These are phyloP conservation scores for Sequoiadendron giganteum DNA, from an alignment of 75 land plant species.

Conservation along the genomic window DNA sequence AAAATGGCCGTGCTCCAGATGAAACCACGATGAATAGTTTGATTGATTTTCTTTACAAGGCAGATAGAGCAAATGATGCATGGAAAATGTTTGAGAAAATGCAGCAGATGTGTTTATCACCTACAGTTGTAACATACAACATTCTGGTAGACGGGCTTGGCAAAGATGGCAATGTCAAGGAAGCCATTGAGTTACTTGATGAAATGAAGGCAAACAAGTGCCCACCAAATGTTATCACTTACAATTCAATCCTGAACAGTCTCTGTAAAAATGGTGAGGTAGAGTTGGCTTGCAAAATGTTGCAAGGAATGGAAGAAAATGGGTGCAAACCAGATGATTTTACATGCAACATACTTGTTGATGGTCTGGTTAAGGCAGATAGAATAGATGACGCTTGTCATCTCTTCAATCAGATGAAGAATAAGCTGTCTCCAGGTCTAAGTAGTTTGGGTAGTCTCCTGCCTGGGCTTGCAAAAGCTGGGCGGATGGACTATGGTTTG, in stretches of 20 bases:
- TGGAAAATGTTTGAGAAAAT: constrained; percentile 42
- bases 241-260: constrained; percentile 64
- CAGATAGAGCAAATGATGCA: constrained; percentile 41
- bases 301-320: constrained; percentile 47
- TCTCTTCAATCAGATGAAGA: constrained; percentile 73
- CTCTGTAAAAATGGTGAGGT: constrained; percentile 62
- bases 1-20: constrained; percentile 20
- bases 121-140: constrained; percentile 62
- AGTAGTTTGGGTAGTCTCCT: constrained; percentile 64
- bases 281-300: constrained; percentile 52
- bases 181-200: constrained; percentile 51
- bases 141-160: constrained; percentile 68
- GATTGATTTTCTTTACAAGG: constrained; percentile 21
- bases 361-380: constrained; percentile 60
- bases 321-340: constrained; percentile 68
- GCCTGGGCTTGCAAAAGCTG: constrained; percentile 58
- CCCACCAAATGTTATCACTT: constrained; percentile 57
- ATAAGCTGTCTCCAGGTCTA: constrained; percentile 51
- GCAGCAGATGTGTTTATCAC: constrained; percentile 30
- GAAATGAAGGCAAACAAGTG: constrained; percentile 47
- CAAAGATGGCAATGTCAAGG: constrained; percentile 55
- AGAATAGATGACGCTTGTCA: constrained; percentile 55
- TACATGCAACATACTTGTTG: constrained; percentile 72
- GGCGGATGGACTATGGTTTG: constrained; percentile 54
- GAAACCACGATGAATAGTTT: constrained; percentile 17